Conservation (phyloP, 73 alveolate genomes). For the Symbiodinium pilosum region DNA sequence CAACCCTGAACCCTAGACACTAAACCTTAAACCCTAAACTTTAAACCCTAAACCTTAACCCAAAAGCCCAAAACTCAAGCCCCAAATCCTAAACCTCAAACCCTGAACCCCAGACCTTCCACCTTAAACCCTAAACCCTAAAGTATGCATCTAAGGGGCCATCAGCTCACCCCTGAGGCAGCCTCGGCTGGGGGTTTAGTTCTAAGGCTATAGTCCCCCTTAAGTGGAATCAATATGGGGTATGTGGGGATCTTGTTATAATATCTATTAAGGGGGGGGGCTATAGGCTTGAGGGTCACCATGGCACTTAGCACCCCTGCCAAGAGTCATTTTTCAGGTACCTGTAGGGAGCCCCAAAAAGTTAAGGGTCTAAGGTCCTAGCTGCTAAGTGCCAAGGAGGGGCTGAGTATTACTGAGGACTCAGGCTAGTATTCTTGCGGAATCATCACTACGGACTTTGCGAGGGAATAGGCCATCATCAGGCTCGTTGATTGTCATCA, state of each 20-base stretch:
- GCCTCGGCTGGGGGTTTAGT: background rate
- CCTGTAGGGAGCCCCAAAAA: no score
- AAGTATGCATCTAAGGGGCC: background rate
- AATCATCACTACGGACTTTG: no score
- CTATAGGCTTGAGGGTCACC: background rate
- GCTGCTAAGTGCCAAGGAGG: no score
- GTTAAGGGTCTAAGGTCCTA: no score
- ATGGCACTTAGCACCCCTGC: no score
- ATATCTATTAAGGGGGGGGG: background rate
- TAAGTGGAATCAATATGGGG: background rate
- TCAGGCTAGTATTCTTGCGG: no score
- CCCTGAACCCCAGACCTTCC: background rate
- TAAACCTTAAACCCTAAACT: background rate
- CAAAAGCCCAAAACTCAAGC: no score
- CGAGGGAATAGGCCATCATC: no score
- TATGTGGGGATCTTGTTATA: no score
- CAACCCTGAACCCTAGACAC: background rate
- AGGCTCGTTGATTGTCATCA: no score
- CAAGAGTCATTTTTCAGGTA: no score
- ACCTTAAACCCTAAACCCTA: background rate
- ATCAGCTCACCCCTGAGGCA: conserved; percentile 45
- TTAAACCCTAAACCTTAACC: background rate
- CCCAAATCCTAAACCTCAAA: background rate
- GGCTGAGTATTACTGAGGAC: no score
- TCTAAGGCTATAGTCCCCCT: background rate